These are phyloP conservation scores for Crithidia acanthocephali DNA, from an alignment of 208 protist genomes.

Conservation along the genomic window DNA sequence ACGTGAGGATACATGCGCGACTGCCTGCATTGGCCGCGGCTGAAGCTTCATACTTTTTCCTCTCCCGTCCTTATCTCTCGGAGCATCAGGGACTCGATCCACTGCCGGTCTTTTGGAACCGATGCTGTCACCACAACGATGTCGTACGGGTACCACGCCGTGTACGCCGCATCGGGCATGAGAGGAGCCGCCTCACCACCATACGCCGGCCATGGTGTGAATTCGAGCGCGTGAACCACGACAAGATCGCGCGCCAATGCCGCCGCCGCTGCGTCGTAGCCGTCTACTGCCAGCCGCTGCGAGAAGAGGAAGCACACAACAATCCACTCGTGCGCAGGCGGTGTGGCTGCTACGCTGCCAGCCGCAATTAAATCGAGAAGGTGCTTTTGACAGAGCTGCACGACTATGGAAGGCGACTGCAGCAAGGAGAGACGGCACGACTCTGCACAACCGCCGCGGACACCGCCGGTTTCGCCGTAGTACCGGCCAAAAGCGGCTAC, in stretches of 20 bases:
- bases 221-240: neutral
- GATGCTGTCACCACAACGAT: slow-evolving; percentile 53
- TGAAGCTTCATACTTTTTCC: neutral
- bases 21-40: no score
- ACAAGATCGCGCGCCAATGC: slow-evolving; percentile 21
- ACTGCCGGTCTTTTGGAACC: slow-evolving; percentile 51
- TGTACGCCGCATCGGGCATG: slow-evolving; percentile 2
- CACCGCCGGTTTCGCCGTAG: neutral
- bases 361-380: neutral
- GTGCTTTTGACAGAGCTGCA: neutral
- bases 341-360: neutral
- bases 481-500: slow-evolving; percentile 32
- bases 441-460: neutral
- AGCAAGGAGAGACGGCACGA: neutral
- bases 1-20: no score
- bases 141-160: slow-evolving; percentile 53
- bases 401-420: neutral
- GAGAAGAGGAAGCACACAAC: slow-evolving; percentile 43
- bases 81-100: slow-evolving; percentile 27
- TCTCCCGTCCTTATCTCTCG: neutral
- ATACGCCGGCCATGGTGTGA: slow-evolving; percentile 20
- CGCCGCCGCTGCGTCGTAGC: slow-evolving; percentile 19
- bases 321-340: slow-evolving; percentile 5
- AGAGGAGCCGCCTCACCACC: neutral
- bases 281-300: slow-evolving; percentile 45